Conservation (phyloP, 306 rosid species). For the Quercus glauca region DNA sequence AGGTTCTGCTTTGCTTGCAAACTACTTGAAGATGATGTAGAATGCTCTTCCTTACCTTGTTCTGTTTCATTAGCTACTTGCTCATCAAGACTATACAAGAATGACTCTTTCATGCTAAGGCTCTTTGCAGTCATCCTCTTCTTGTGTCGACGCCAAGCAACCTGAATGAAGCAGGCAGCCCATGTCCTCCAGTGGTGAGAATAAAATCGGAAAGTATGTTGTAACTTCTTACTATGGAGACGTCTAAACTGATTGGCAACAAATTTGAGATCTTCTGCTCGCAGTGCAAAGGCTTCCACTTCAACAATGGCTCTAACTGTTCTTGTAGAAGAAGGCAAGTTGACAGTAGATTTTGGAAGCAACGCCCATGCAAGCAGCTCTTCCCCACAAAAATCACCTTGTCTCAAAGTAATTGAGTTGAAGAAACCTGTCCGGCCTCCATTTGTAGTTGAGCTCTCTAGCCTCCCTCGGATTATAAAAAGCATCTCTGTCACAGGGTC, state of each 20-base stretch:
- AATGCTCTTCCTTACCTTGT: conserved; percentile 15
- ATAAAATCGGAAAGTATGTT: conserved; percentile 89
- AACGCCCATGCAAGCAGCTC: conserved; percentile 95
- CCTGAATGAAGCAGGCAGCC: conserved; percentile 93
- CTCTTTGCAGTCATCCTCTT: conserved; percentile 51
- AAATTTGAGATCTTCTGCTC: conserved; percentile 91
- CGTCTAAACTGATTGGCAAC: conserved; percentile 88
- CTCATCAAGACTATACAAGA: conserved; percentile 29
- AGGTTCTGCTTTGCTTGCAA: conserved; percentile 63
- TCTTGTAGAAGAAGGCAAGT: conserved; percentile 89
- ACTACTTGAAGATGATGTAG: conserved; percentile 24
- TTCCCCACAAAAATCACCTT: conserved; percentile 95
- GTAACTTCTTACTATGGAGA: conserved; percentile 90
- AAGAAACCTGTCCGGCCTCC: conserved; percentile 94
- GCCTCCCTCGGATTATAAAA: conserved; percentile 78
- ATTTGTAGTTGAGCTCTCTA: conserved; percentile 91
- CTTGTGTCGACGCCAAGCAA: conserved; percentile 75
- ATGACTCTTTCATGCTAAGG: conserved; percentile 55
- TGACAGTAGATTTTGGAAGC: conserved; percentile 78
- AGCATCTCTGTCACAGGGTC: conserved; percentile 94
- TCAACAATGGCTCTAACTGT: conserved; percentile 73
- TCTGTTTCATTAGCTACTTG: conserved; percentile 29
- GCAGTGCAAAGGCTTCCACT: conserved; percentile 87
- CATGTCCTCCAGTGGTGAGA: conserved; percentile 96
- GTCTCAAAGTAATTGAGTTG: conserved; percentile 67